phyloP scores from a whole-genome alignment of 2,329 filamentous ascomycete species.

The Boeremia lycopersici region DNA sequence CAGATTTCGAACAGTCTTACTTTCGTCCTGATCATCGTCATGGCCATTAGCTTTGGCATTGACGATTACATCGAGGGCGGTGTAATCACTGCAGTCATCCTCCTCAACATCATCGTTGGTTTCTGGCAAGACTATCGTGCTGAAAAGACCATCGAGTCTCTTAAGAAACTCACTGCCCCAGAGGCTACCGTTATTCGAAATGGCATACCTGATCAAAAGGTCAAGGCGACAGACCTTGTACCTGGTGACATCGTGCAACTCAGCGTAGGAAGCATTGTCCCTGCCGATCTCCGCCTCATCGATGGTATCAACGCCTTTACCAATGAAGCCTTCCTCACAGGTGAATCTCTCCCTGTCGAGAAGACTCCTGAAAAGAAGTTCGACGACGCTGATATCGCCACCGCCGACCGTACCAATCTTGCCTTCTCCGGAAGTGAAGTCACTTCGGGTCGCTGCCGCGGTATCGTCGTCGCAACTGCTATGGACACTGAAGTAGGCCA shows the following conservation, averaged over 20 bases:
- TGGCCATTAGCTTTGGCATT: conserved; percentile 70
- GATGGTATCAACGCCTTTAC: conserved; percentile 75
- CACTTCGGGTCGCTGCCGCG: conserved; percentile 71
- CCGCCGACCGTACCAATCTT: conserved; percentile 72
- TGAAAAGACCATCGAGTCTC: conserved; percentile 50
- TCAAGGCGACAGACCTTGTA: conserved; percentile 47
- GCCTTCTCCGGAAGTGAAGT: conserved; percentile 75
- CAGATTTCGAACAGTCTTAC: conserved; percentile 80
- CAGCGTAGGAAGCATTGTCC: conserved; percentile 65
- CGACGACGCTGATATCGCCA: conserved; percentile 59
- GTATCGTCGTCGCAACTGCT: conserved; percentile 72
- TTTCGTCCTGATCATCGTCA: conserved; percentile 73
- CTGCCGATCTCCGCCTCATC: conserved; percentile 67
- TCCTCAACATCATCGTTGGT: conserved; percentile 71
- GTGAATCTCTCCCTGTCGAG: conserved; percentile 73
- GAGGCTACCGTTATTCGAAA: conserved; percentile 47
- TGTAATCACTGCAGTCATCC: conserved; percentile 68
- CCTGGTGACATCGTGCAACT: conserved; percentile 49
- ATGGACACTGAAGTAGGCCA: conserved; percentile 78
- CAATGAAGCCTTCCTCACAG: conserved; percentile 76
- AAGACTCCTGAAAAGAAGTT: conserved; percentile 62
- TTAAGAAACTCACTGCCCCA: conserved; percentile 49
- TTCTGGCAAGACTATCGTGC: conserved; percentile 58
- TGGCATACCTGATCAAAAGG: conserved; percentile 41
- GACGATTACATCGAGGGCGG: conserved; percentile 67